Conservation (phyloP, 2,329 filamentous ascomycete genomes). For the Tolypocladium tropicale region DNA sequence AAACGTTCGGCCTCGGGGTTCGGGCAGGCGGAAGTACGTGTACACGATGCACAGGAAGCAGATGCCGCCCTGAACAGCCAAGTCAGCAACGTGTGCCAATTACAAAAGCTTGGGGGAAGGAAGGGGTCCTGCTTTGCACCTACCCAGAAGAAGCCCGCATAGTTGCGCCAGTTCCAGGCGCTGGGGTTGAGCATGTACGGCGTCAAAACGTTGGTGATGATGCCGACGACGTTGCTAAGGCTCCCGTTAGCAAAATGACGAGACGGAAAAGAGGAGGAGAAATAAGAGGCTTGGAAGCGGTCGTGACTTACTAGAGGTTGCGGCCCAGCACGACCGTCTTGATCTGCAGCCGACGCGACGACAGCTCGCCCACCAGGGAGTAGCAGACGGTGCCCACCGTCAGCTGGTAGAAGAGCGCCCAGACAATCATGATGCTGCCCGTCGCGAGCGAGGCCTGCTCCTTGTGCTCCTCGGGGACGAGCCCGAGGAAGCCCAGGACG, state of each 20-base stretch:
- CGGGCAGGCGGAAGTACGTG: slow-evolving; percentile 48
- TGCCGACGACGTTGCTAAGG: slow-evolving; percentile 63
- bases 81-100: neutral
- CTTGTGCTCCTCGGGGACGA: slow-evolving; percentile 53
- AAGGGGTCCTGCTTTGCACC: too few relatives aligned
- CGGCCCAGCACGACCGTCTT: slow-evolving; percentile 85
- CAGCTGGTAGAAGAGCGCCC: slow-evolving; percentile 76
- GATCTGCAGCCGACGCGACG: slow-evolving; percentile 73
- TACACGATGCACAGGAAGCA: slow-evolving; percentile 76
- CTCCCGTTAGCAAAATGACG: neutral
- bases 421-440: slow-evolving; percentile 74
- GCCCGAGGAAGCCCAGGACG: slow-evolving; percentile 72
- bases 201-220: slow-evolving; percentile 71
- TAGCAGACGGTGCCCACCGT: slow-evolving; percentile 86
- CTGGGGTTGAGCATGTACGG: slow-evolving; percentile 89
- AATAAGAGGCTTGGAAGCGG: too few relatives aligned
- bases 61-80: slow-evolving; percentile 46
- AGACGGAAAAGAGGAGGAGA: too few relatives aligned
- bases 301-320: slow-evolving; percentile 51
- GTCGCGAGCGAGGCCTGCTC: slow-evolving; percentile 61
- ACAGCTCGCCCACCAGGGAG: slow-evolving; percentile 76
- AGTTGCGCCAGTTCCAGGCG: slow-evolving; percentile 84
- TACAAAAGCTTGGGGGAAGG: neutral
- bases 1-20: slow-evolving; percentile 71
- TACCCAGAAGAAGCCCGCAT: slow-evolving; percentile 77